Conservation (phyloP, 768 basidiomycete species). For the Rhizopogon roseolus region DNA sequence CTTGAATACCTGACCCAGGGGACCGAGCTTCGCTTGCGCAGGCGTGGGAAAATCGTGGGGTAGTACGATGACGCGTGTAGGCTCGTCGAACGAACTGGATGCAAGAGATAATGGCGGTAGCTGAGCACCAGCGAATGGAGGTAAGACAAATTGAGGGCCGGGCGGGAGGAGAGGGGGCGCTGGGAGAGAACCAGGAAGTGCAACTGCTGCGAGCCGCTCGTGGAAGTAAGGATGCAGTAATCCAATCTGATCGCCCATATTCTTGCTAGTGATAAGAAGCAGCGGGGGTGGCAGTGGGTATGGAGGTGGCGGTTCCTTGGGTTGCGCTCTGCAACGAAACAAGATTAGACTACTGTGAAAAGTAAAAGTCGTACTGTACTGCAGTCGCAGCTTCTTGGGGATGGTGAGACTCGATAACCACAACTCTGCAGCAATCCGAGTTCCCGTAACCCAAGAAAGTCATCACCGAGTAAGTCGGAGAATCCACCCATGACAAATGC, state of each 20-base stretch:
- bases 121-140: constrained; percentile 11
- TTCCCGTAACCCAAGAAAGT: constrained; percentile 87
- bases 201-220: constrained; percentile 45
- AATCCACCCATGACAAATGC: constrained; percentile 81
- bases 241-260: constrained; percentile 78
- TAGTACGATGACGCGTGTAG: constrained; percentile 33
- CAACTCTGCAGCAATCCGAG: constrained; percentile 86
- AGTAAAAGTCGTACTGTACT: constrained; percentile 42
- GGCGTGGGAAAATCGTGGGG: constrained; percentile 61
- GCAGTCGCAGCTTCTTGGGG: constrained; percentile 55
- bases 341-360: neutral
- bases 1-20: constrained; percentile 70
- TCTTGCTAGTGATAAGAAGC: constrained; percentile 59
- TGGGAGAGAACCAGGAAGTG: constrained; percentile 18
- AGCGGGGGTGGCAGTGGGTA: constrained; percentile 84
- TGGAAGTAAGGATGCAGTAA: too few relatives aligned
- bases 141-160: constrained; percentile 1
- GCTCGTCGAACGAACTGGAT: constrained; percentile 9
- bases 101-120: constrained; percentile 12
- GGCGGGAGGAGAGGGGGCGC: constrained; percentile 2
- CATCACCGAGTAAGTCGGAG: constrained; percentile 83
- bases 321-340: constrained; percentile 42
- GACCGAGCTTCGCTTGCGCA: constrained; percentile 69
- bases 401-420: constrained; percentile 74
- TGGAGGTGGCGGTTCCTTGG: constrained; percentile 71